Evolutionary conservation across 441 rosid genomes (phyloP).

Genomic region (Daphne laureola): DNA sequence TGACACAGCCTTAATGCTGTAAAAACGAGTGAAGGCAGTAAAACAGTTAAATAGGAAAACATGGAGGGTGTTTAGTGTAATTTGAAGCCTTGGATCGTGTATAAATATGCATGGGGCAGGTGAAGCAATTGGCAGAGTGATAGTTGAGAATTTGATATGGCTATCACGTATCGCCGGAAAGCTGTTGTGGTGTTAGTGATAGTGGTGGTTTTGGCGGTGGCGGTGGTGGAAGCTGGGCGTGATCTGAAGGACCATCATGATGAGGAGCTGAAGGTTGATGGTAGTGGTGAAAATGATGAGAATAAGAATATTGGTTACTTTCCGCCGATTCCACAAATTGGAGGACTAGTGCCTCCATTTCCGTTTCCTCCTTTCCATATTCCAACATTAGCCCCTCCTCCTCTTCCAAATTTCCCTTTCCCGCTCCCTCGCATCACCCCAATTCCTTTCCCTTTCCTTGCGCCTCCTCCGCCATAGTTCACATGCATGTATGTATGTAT

Average conservation of each 20-base stretch:
- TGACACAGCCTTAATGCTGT: too few species aligned
- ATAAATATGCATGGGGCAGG: too few species aligned
- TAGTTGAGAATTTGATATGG: too few species aligned
- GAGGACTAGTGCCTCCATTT: neutral
- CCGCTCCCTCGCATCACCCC: neutral
- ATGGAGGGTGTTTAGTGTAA: too few species aligned
- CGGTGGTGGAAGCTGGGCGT: neutral
- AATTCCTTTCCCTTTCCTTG: neutral
- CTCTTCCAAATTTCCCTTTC: neutral
- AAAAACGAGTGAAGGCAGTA: too few species aligned
- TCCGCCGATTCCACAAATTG: neutral
- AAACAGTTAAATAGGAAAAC: too few species aligned
- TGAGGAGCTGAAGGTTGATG: neutral
- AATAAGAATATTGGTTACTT: neutral
- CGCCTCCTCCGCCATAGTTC: neutral
- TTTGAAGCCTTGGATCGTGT: too few species aligned
- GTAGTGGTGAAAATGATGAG: neutral
- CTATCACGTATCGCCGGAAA: too few species aligned
- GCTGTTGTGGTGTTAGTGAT: too few species aligned
- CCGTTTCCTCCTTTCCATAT: neutral
- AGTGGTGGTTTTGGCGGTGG: neutral
- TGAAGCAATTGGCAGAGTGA: too few species aligned
- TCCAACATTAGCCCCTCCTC: neutral
- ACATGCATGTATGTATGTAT: neutral
- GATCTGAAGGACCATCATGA: neutral